These are phyloP conservation scores for Starmera stellimalicola DNA, from an alignment of 1,139 yeast genomes.

Conservation along the genomic window DNA sequence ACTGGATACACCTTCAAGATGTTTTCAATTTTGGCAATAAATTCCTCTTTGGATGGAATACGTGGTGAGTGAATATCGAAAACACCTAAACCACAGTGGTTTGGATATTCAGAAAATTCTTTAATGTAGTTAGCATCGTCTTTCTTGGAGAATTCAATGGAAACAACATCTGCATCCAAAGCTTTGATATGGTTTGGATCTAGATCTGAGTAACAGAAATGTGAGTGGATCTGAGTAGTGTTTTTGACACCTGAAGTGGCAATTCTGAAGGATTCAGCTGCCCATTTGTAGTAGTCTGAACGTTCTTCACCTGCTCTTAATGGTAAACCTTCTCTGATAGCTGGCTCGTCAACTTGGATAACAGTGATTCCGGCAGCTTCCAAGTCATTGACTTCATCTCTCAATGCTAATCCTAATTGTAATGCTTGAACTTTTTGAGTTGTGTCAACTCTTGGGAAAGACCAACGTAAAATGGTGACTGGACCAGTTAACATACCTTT, in stretches of 20 bases:
- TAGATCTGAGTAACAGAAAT: slow-evolving; percentile 99
- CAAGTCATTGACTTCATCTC: slow-evolving; percentile 97
- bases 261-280: slow-evolving; percentile 99
- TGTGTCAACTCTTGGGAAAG: slow-evolving; percentile 99
- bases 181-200: slow-evolving; percentile 99
- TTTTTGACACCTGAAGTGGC: slow-evolving; percentile 97
- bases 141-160: slow-evolving; percentile 99
- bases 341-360: slow-evolving; percentile 99
- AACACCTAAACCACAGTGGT: slow-evolving; percentile 98
- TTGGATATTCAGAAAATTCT: slow-evolving; percentile 97
- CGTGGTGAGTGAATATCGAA: slow-evolving; percentile 99
- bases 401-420: slow-evolving; percentile 94
- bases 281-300: slow-evolving; percentile 95
- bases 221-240: slow-evolving; percentile 97
- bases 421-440: slow-evolving; percentile 91
- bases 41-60: slow-evolving; percentile 96
- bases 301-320: slow-evolving; percentile 97
- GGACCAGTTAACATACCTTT: slow-evolving; percentile 99
- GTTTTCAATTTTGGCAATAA: slow-evolving; percentile 85
- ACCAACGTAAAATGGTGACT: slow-evolving; percentile 98
- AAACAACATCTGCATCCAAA: slow-evolving; percentile 97
- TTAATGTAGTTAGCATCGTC: slow-evolving; percentile 96
- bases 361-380: slow-evolving; percentile 98
- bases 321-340: slow-evolving; percentile 99
- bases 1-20: slow-evolving; percentile 96